Evolutionary conservation across 371 early-diverging fungal species (phyloP), one percentile per base, ranked within the genome.

Genomic region (Lichtheimia ramosa): DNA sequence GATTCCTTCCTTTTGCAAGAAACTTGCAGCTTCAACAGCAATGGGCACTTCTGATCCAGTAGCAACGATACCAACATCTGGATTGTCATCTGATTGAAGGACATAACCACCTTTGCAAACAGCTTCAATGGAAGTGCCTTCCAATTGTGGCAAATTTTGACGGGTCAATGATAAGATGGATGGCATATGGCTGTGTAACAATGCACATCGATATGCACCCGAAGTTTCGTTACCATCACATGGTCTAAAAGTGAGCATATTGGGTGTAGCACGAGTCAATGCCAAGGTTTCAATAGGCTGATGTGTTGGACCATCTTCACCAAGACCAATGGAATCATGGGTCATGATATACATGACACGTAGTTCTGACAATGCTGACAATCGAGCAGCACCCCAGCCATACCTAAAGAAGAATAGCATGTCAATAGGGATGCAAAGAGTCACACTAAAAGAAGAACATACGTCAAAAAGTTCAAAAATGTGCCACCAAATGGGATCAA

Each of bases 231-330:
- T 94, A 51, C 98, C 97, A 74, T 99, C 98, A 53, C 96, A 96
- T 43, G 99, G 99, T 65, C 99, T 89, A 72, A 97, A 76, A 56
- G 86, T 85, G 41, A 89, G 72, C 66, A 92, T 78, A 83, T 96
- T 95, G 56, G 99, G 99, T 25, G 94, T 90, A 13, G 99, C 99
- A 56, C 99, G 91, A 24, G 96, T 81, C 69, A 89, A 79, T 43
- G 98, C 88, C 66, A 99, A 70, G n/a, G 96, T 96, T 78, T 99
- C 99, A 54, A 99, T 91, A 6, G 99, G 99, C 77, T 99, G 99
- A 82, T 99, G 99, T 48, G 99, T 99, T 27, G 99, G 99, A 13
- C 99, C 99, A 76, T 99, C 99, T 77, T 99, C 99, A 65, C 92
- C 92, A 42, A 97, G 85, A 63, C 97, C 98, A 59, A 99, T 97